Conservation (phyloP, 2,329 filamentous ascomycete species). For the Cytospora schulzeri region DNA sequence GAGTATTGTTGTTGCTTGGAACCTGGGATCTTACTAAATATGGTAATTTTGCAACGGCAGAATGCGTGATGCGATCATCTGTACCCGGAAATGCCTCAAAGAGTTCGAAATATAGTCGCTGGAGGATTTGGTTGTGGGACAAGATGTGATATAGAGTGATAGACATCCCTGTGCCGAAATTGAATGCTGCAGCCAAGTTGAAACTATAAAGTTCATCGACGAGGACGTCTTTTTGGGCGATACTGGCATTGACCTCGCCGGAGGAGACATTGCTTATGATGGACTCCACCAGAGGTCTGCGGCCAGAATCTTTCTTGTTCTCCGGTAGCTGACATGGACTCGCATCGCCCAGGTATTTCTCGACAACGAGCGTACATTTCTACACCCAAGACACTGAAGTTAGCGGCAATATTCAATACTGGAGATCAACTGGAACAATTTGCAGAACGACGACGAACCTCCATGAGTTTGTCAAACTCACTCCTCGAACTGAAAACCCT, state of each 20-base stretch:
- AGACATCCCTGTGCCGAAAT: not conserved
- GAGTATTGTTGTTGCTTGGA: not conserved
- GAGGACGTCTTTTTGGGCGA: not conserved
- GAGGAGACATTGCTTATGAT: not conserved
- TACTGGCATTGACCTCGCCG: not conserved
- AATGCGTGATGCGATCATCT: not conserved
- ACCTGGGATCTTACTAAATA: not conserved
- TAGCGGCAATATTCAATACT: not conserved
- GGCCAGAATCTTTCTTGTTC: not conserved
- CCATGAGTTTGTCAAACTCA: not conserved
- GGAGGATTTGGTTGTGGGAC: not conserved
- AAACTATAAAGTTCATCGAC: conserved; percentile 3
- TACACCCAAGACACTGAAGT: not conserved
- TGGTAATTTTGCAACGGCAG: not conserved
- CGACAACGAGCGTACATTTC: not conserved
- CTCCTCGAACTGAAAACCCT: not conserved
- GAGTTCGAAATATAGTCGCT: not conserved
- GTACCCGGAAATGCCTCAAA: not conserved
- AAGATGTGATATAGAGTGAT: not conserved
- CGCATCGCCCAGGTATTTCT: not conserved
- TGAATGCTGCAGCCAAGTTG: conserved; percentile 2
- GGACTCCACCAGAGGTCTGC: not conserved
- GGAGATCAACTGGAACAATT: not conserved
- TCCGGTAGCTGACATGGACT: not conserved
- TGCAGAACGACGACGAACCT: not conserved